A percentile compares a stretch with the other conserved stretches of the same genome.
These are phyloP conservation scores for Rhodotorula sp. DNA, from an alignment of 1,284 basidiomycete genomes.

Conservation along the genomic window DNA sequence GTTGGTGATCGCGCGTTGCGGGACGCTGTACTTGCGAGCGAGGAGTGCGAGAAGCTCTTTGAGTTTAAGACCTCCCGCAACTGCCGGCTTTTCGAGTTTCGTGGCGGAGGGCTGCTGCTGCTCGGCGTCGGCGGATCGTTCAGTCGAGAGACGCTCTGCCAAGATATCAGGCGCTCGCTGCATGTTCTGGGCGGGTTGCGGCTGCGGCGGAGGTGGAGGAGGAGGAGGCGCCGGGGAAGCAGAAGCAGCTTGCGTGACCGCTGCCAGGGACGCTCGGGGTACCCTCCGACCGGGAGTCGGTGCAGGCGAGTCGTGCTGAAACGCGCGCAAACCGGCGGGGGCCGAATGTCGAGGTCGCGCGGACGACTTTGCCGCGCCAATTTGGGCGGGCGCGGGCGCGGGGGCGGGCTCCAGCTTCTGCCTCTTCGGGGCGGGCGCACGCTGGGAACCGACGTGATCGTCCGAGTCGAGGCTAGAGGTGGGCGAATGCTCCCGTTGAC, in stretches of 20 bases:
- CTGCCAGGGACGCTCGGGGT: slow-evolving; percentile 12
- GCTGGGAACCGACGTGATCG: background rate
- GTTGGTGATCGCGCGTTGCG: background rate
- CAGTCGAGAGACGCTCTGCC: too few relatives aligned
- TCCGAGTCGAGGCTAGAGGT: background rate
- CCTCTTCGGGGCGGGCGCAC: background rate
- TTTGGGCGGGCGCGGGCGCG: background rate
- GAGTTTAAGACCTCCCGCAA: background rate
- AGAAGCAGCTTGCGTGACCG: background rate
- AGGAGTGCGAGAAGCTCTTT: background rate
- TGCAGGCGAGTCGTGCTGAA: too few relatives aligned
- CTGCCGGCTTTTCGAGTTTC: background rate
- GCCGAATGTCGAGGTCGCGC: background rate
- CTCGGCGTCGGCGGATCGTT: background rate
- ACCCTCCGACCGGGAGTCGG: background rate
- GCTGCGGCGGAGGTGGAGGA: background rate
- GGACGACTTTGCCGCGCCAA: background rate
- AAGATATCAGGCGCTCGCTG: too few relatives aligned
- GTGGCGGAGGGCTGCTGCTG: background rate
- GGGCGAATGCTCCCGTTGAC: background rate
- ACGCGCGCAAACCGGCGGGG: background rate
- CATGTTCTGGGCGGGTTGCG: too few relatives aligned
- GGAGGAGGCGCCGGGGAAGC: background rate
- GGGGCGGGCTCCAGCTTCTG: background rate
- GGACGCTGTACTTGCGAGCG: background rate